These are phyloP conservation scores for Haplosporangium gracile DNA, from an alignment of 192 early-diverging fungal species.

Conservation along the genomic window DNA sequence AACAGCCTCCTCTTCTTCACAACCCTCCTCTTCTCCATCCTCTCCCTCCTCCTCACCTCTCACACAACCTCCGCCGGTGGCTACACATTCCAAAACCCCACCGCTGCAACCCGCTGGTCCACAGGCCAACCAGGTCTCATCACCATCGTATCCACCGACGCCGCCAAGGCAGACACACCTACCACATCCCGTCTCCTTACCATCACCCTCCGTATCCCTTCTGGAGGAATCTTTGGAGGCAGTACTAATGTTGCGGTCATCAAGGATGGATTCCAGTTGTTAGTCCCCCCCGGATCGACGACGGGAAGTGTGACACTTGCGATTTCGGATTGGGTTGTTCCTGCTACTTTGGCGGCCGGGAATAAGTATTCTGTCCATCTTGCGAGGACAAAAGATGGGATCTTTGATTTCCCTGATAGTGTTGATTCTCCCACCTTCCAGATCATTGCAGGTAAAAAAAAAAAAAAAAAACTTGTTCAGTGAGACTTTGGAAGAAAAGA, in stretches of 20 bases:
- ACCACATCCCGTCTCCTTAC: slow-evolving; percentile 22
- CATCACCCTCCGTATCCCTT: slow-evolving; percentile 7
- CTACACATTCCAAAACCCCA: slow-evolving; percentile 31
- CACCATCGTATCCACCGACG: slow-evolving; percentile 21
- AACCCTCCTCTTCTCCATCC: slow-evolving; percentile 9
- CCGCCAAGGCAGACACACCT: slow-evolving; percentile 10
- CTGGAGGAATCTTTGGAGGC: slow-evolving; percentile 2
- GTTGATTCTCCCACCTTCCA: slow-evolving; percentile 5
- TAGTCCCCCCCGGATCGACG: slow-evolving; percentile 2
- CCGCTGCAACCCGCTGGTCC: slow-evolving; percentile 34
- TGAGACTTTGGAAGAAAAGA: not conserved
- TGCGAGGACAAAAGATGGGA: not conserved
- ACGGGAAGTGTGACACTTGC: not conserved
- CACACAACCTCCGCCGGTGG: not conserved
- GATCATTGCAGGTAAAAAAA: slow-evolving; percentile 22
- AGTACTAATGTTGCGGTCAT: slow-evolving; percentile 7
- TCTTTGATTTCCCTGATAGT: slow-evolving; percentile 23
- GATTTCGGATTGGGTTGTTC: slow-evolving; percentile 35
- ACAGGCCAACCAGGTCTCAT: slow-evolving; percentile 25
- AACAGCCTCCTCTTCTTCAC: not conserved
- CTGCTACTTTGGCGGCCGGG: slow-evolving; percentile 20
- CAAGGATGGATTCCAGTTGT: slow-evolving; percentile 26
- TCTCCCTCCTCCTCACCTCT: not conserved
- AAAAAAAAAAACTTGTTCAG: not conserved
- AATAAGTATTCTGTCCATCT: slow-evolving; percentile 29